Percentiles rank a stretch among this genome's conserved stretches.
Evolutionary conservation across 768 basidiomycete species (phyloP).

Genomic region (Tulasnella sp.): DNA sequence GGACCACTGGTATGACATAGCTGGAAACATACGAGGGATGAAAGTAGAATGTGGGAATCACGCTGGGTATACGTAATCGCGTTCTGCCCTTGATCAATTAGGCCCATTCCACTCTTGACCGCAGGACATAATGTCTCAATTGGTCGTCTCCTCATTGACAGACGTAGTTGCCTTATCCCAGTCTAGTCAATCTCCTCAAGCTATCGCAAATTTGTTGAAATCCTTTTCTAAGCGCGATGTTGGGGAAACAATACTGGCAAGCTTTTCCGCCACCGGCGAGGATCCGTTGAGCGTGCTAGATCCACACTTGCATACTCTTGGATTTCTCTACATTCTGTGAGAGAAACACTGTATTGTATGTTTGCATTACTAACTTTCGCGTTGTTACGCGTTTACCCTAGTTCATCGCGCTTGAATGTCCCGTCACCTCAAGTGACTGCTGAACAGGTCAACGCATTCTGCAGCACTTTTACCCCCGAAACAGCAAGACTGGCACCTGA

Average conservation of each 20-base stretch:
- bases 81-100: no score
- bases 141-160: conserved; percentile 8
- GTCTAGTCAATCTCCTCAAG: neutral
- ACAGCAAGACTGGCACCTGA: conserved; percentile 58
- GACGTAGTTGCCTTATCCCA: conserved; percentile 5
- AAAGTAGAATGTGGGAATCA: no score
- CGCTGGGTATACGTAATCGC: no score
- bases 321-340: conserved; percentile 60
- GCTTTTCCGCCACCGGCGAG: conserved; percentile 41
- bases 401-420: conserved; percentile 44
- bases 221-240: conserved; percentile 35
- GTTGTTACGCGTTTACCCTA: no score
- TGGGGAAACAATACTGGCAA: conserved; percentile 43
- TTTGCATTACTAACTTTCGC: no score
- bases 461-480: conserved; percentile 44
- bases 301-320: conserved; percentile 44
- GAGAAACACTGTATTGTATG: no score
- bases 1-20: no score
- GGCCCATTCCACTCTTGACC: no score
- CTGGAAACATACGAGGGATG: no score
- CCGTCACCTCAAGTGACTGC: conserved; percentile 32
- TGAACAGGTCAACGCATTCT: conserved; percentile 42
- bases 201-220: conserved; percentile 15
- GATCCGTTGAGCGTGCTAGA: conserved; percentile 56
- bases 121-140: no score